These are phyloP conservation scores for Scorias spongiosa DNA, from an alignment of 2,329 filamentous ascomycete species.

Conservation along the genomic window DNA sequence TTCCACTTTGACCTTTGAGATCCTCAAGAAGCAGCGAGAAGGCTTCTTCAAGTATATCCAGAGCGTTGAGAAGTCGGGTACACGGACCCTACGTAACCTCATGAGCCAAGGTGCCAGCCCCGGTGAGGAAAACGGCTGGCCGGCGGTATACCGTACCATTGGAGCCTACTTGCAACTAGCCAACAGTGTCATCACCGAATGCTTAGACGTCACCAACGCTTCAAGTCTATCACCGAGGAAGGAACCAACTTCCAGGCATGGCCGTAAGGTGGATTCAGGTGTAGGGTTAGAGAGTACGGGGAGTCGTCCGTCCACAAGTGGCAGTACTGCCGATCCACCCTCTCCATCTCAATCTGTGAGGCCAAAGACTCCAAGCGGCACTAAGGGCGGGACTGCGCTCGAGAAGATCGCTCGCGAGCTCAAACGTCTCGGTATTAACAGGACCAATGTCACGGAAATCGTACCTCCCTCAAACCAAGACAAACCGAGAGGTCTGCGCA, in stretches of 20 bases:
- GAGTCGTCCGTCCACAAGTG: slow-evolving; percentile 22
- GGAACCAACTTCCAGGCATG: slow-evolving; percentile 22
- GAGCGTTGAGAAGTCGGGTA: slow-evolving; percentile 41
- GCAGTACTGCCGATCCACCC: slow-evolving; percentile 4
- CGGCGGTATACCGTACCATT: slow-evolving; percentile 30
- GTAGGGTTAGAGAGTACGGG: slow-evolving; percentile 38
- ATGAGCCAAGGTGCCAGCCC: slow-evolving; percentile 37
- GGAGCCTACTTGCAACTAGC: slow-evolving; percentile 43
- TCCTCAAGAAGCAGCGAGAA: slow-evolving; percentile 42
- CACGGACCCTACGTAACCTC: slow-evolving; percentile 36
- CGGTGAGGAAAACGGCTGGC: slow-evolving; percentile 42
- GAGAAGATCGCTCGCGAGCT: slow-evolving; percentile 46
- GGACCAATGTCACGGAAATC: slow-evolving; percentile 35
- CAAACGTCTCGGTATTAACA: slow-evolving; percentile 41
- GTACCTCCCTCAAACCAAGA: slow-evolving; percentile 8
- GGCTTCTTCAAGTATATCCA: slow-evolving; percentile 48
- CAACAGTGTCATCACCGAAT: slow-evolving; percentile 48
- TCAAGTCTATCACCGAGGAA: slow-evolving; percentile 19
- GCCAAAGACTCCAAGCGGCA: slow-evolving; percentile 21
- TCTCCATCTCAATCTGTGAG: slow-evolving; percentile 10
- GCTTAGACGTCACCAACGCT: slow-evolving; percentile 32
- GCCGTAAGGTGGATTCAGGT: slow-evolving; percentile 47
- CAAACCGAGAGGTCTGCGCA: slow-evolving; percentile 17
- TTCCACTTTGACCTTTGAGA: slow-evolving; percentile 34
- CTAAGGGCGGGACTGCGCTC: slow-evolving; percentile 32